phyloP scores from a whole-genome alignment of 1,284 basidiomycete species.

The Cerioporus squamosus region DNA sequence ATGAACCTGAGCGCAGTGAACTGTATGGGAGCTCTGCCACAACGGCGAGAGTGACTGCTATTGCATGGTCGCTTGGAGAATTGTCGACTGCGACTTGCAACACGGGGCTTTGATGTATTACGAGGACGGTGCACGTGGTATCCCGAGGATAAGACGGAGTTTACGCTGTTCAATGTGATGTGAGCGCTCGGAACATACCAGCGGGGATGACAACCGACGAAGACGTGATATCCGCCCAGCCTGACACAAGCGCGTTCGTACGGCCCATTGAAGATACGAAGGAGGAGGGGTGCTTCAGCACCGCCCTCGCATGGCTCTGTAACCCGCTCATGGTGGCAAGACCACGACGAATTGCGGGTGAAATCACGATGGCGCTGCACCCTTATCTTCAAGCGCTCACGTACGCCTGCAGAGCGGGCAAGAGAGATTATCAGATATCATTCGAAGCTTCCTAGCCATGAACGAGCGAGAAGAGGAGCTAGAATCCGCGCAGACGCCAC shows the following conservation, averaged over 20 bases:
- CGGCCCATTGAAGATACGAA: not conserved
- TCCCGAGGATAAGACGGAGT: constrained; percentile 3
- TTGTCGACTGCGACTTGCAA: not conserved
- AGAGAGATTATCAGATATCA: not conserved
- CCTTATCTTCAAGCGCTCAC: constrained; percentile 1
- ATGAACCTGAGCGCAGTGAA: no score
- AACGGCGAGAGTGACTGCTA: not conserved
- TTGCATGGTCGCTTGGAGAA: not conserved
- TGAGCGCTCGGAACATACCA: not conserved
- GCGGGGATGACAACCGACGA: not conserved
- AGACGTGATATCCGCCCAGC: constrained; percentile 4
- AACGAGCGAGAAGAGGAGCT: not conserved
- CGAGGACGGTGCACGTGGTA: not conserved
- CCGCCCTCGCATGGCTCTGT: not conserved
- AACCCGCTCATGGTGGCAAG: not conserved
- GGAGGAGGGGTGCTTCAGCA: not conserved
- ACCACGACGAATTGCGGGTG: not conserved
- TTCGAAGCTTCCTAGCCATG: not conserved
- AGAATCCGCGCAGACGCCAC: not conserved
- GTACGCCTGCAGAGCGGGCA: not conserved
- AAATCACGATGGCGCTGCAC: constrained; percentile 3
- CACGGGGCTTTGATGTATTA: not conserved
- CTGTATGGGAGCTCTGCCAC: no score
- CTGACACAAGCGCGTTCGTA: constrained; percentile 4
- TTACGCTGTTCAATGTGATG: constrained; percentile 5